Evolutionary conservation across 1,139 yeast species (phyloP), one percentile per base, ranked within the genome.

Genomic region (Casaregolazyma lundiana): DNA sequence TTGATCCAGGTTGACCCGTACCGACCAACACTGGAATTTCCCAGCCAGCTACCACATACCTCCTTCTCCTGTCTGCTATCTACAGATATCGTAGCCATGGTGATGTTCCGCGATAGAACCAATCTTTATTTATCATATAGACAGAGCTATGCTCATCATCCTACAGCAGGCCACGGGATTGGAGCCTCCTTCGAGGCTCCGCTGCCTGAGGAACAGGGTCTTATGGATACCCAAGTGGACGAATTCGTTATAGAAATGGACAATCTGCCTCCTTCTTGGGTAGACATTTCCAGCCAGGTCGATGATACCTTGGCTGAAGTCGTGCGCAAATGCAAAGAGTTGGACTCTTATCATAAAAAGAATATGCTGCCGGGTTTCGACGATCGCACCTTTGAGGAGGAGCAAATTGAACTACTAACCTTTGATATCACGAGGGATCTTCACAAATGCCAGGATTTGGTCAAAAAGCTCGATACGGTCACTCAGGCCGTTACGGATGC

Each of bases 281-380:
- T 85, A 47, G 95, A 86, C 52, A 73, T 85, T 21, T 77, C 89
- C 5, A 73, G 75, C 41, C 88, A 84, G 49, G 77, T 92, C 7
- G 95, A 89, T 61, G 77, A 71, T 26, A 69, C 77, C 49, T 65
- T 90, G 38, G 63, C 55, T 1, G 69, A 69, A 17, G 74, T 84
- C 46, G 73, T 75, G 48, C 54, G 59, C 36, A 69, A 80, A 57
- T 75, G 82, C 52, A 70, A 72, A 50, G 77, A 75, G 50, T 71
- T 92, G 57, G 82, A 80, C 47, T 73, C 76, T 30, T 65, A 88
- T 42, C 94, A 94, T 63, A 83, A 85, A 62, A 84, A 83, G 65
- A 84, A 90, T 55, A 73, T 92, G 22, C 75, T 92, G 41, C 96
- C 96, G 2, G 92, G 92, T 35, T 86, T 89, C 60, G 81, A 77